Evolutionary conservation across 1,284 basidiomycete species (phyloP).

Genomic region (Ceratobasidium sp.): DNA sequence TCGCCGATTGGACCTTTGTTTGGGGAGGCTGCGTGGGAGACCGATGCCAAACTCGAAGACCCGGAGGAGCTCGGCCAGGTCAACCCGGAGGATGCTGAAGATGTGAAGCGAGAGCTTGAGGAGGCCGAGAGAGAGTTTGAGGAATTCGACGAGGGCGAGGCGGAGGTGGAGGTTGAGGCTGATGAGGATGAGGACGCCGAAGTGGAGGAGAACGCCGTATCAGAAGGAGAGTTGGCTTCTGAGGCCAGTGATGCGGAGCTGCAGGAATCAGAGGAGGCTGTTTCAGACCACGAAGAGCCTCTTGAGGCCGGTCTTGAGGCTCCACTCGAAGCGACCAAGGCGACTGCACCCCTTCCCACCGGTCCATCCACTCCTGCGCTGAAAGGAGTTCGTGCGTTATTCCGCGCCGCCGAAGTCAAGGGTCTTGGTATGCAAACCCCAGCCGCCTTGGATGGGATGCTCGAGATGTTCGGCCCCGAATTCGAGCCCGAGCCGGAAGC

Average conservation of each 20-base stretch:
- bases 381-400: constrained; percentile 34
- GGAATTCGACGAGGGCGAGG: constrained; percentile 13
- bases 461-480: constrained; percentile 40
- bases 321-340: not conserved
- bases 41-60: constrained; percentile 34
- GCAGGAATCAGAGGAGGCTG: not conserved
- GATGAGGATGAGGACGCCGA: constrained; percentile 12
- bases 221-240: not conserved
- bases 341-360: not conserved
- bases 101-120: constrained; percentile 1
- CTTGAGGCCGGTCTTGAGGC: not conserved
- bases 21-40: not conserved
- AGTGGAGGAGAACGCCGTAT: constrained; percentile 8
- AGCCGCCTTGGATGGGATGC: constrained; percentile 34
- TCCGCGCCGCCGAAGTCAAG: constrained; percentile 41
- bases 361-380: constrained; percentile 39
- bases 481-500: constrained; percentile 11
- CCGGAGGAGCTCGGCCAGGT: constrained; percentile 19
- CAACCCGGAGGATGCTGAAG: not conserved
- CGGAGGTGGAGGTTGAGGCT: constrained; percentile 11
- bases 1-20: constrained; percentile 33
- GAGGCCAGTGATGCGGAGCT: constrained; percentile 22
- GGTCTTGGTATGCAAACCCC: constrained; percentile 37
- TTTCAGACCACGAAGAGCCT: constrained; percentile 13
- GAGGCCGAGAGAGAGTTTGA: constrained; percentile 30